Conservation (phyloP, 371 early-diverging fungal genomes). For the Apophysomyces sp. region DNA sequence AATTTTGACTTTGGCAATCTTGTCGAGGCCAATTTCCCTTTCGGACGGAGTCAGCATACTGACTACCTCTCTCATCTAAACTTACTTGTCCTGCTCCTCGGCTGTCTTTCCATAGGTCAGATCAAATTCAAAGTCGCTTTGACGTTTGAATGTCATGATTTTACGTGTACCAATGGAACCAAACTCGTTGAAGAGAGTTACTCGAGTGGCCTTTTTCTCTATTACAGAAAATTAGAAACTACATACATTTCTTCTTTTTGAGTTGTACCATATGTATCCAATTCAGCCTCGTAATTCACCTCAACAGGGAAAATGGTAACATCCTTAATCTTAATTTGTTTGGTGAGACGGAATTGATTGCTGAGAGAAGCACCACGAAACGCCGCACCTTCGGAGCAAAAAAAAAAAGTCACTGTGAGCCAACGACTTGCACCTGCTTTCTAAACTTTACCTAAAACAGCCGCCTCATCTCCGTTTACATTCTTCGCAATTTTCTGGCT, state of each 20-base stretch:
- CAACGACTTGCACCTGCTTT: background rate
- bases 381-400: constrained; percentile 85
- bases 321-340: constrained; percentile 86
- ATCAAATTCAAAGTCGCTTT: constrained; percentile 77
- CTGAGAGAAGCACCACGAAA: constrained; percentile 88
- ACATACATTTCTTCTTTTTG: too few relatives aligned
- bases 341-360: constrained; percentile 81
- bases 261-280: constrained; percentile 34
- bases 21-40: constrained; percentile 32
- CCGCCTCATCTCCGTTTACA: constrained; percentile 95
- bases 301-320: constrained; percentile 75
- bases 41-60: background rate
- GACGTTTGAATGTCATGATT: constrained; percentile 80
- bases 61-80: background rate
- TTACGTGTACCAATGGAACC: constrained; percentile 77
- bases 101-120: constrained; percentile 59
- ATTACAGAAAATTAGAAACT: background rate
- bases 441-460: constrained; percentile 71
- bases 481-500: constrained; percentile 88
- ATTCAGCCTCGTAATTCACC: constrained; percentile 67
- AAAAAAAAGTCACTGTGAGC: background rate
- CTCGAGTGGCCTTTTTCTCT: constrained; percentile 31
- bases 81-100: constrained; percentile 32
- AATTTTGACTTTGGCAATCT: constrained; percentile 66
- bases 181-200: constrained; percentile 64